Base-by-base conservation (phyloP, 257 asterid species). In the Jasminum sambac region DNA sequence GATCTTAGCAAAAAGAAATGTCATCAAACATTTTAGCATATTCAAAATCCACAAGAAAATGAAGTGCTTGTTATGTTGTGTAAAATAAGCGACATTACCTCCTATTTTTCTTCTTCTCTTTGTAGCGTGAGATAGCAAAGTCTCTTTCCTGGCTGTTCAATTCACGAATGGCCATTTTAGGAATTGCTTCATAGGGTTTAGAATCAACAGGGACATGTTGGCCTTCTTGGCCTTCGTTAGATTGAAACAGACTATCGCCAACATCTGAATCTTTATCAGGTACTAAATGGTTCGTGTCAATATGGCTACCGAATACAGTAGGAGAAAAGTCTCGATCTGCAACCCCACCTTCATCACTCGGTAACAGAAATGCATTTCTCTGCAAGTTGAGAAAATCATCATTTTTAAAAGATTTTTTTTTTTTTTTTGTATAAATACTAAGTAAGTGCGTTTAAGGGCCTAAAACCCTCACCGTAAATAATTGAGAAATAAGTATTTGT, bases 101-200 rank as follows among this genome's bases (percentile, higher is more conserved):
- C 82, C 99, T 79, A 50, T 86, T 91, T 83, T 89, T 95, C 90
- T 78, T 91, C 70, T 95, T 91, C 79, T 91, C 95, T 84, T 88
- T 91, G 82, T 95, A 94, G 38, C 99, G 89, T 4, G 96, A 81
- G 71, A 94, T 72, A 2, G 96, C 99, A 46, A 84, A 77, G 69
- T 85, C 98, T 74, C 99, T 83, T 74, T 94, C 96, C 46, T 83
- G 96, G 84, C 76, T 86, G 85, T 87, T 89, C 74, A 88, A 40
- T 44, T 94, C 96, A 17, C 92, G 94, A 40, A 74, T 7, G 44
- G 71, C 84, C 36, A 73, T 66, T 69, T 25, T 64, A 64, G 89
- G 89, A 72, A 80, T 63, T 17, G 24, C 64, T 63, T 79, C 87
- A 48, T 79, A 39, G 69, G 80, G 57, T 52, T 79, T 83, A 72